Conservation (phyloP, 2,329 filamentous ascomycete species). For the Teratosphaeriaceae sp. region DNA sequence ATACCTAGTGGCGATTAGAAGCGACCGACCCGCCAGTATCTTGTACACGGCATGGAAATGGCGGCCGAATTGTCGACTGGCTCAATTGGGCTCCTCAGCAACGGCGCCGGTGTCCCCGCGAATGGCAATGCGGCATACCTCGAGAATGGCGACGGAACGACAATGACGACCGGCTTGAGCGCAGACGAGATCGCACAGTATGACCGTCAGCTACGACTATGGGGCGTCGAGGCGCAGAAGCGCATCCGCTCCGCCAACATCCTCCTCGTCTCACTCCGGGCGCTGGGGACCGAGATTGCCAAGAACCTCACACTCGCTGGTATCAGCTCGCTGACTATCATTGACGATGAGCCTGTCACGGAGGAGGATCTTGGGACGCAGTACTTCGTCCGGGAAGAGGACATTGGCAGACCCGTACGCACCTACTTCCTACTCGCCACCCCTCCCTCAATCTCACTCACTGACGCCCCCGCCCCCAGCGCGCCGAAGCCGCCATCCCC, state of each 20-base stretch:
- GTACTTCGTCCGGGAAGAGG: conserved; percentile 67
- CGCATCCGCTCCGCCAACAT: conserved; percentile 81
- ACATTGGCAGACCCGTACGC: conserved; percentile 66
- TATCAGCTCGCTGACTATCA: conserved; percentile 80
- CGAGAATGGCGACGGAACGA: conserved; percentile 7
- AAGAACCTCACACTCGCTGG: conserved; percentile 96
- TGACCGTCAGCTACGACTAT: conserved; percentile 93
- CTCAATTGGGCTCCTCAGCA: neutral
- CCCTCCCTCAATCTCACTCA: neutral
- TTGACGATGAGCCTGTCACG: conserved; percentile 69
- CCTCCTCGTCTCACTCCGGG: conserved; percentile 80
- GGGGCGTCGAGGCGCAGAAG: conserved; percentile 93
- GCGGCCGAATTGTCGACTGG: neutral
- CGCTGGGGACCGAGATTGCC: conserved; percentile 86
- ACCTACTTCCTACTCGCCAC: neutral
- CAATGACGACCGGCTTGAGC: conserved; percentile 23
- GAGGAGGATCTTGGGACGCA: conserved; percentile 65
- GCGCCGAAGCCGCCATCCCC: conserved; percentile 72
- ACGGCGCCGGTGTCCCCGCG: conserved; percentile 3
- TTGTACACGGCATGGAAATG: no score
- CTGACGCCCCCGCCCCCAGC: conserved; percentile 39
- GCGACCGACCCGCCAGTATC: no score
- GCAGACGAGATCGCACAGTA: conserved; percentile 94
- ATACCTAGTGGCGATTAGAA: no score
- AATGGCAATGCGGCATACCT: conserved; percentile 6